Evolutionary conservation across 179 eudicot genomes (phyloP).

Genomic region (Sideroxylon spinosum): DNA sequence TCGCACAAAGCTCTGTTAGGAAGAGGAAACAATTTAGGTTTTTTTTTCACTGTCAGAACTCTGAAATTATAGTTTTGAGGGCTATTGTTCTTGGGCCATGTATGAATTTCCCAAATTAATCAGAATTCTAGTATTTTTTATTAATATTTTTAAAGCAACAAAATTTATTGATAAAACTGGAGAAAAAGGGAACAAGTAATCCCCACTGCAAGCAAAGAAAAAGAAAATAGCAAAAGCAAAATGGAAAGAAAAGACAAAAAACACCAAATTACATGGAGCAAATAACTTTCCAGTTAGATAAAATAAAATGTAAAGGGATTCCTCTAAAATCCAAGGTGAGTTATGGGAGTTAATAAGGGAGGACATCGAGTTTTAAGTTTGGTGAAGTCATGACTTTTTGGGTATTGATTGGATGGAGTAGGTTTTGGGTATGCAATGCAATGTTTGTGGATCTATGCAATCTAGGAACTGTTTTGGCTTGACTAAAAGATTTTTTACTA

Average conservation of each 20-base stretch:
- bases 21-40: neutral
- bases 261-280: too few species aligned
- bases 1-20: neutral
- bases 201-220: too few species aligned
- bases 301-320: too few species aligned
- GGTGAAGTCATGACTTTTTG: neutral
- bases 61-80: neutral
- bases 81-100: neutral
- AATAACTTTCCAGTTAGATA: too few species aligned
- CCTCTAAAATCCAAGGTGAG: neutral
- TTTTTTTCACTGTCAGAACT: neutral
- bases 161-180: too few species aligned
- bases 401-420: neutral
- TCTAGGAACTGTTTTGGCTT: neutral
- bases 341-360: neutral
- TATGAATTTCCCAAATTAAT: neutral
- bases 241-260: too few species aligned
- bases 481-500: neutral
- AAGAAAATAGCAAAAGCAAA: too few species aligned
- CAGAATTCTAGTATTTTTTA: too few species aligned
- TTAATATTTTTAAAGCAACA: too few species aligned
- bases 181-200: too few species aligned
- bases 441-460: neutral
- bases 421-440: neutral
- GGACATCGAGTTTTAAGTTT: neutral